A percentile compares a stretch with the other conserved stretches of the same genome.
Conservation (phyloP, 805 yeast species). For the Hanseniaspora mollemarum region DNA sequence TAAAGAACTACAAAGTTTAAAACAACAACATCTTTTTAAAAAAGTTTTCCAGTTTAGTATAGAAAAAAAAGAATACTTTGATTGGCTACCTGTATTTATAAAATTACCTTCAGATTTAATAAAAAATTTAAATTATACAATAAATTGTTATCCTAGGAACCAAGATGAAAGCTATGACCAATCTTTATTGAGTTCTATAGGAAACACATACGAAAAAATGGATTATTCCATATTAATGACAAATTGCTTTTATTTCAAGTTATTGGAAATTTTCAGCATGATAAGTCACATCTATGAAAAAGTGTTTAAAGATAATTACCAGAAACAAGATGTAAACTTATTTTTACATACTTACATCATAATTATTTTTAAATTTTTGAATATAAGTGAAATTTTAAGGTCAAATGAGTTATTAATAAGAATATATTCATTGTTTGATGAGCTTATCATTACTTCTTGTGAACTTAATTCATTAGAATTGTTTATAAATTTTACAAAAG, state of each 20-base stretch:
- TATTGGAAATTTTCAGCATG: background rate
- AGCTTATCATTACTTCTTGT: background rate
- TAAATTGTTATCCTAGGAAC: background rate
- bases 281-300: background rate
- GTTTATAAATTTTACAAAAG: background rate
- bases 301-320: background rate
- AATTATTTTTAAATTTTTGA: background rate
- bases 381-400: background rate
- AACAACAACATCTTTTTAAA: background rate
- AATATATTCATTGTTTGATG: background rate
- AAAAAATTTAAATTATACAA: background rate
- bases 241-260: background rate
- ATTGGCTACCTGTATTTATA: background rate
- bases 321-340: background rate
- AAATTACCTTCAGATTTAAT: background rate
- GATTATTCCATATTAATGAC: background rate
- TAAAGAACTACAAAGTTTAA: background rate
- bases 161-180: background rate
- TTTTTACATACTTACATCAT: background rate
- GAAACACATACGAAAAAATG: background rate
- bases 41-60: background rate
- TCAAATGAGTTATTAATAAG: conserved; percentile 1
- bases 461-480: background rate
- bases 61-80: background rate
- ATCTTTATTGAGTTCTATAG: background rate